Percentiles rank a stretch among this genome's conserved stretches.
These are phyloP conservation scores for Prototheca stagnorum DNA, from an alignment of 163 green algal genomes.

Conservation along the genomic window DNA sequence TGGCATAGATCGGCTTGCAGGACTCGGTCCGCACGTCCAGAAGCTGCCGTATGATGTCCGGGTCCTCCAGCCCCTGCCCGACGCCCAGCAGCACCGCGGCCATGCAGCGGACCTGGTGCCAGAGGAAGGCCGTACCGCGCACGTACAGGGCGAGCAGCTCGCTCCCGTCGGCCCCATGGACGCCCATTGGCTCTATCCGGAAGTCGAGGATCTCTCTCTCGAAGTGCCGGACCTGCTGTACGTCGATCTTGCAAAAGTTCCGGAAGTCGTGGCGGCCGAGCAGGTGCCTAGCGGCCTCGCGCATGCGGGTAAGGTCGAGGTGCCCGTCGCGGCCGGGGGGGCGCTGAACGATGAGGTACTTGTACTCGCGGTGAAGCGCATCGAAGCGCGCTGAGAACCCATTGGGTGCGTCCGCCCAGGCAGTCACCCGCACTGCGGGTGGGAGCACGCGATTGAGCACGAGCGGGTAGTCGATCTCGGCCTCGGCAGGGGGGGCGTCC, in stretches of 20 bases:
- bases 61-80: slow-evolving; percentile 49
- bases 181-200: slow-evolving; percentile 24
- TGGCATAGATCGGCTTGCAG: slow-evolving; percentile 41
- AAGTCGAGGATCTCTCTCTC: slow-evolving; percentile 41
- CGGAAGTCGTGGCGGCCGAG: slow-evolving; percentile 83
- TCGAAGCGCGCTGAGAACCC: slow-evolving; percentile 42
- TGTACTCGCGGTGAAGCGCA: slow-evolving; percentile 53
- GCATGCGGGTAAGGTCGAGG: slow-evolving; percentile 21
- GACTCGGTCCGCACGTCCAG: slow-evolving; percentile 43
- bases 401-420: slow-evolving; percentile 32
- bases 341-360: slow-evolving; percentile 49
- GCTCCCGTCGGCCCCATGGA: slow-evolving; percentile 1
- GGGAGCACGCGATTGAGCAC: slow-evolving; percentile 65
- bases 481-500: slow-evolving; percentile 8
- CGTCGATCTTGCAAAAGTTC: slow-evolving; percentile 78
- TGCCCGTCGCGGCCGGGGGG: not conserved
- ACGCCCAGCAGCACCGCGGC: slow-evolving; percentile 73
- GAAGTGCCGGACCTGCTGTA: slow-evolving; percentile 31
- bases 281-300: slow-evolving; percentile 29
- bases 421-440: slow-evolving; percentile 46
- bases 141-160: slow-evolving; percentile 28
- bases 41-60: slow-evolving; percentile 43
- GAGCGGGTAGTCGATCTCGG: slow-evolving; percentile 65
- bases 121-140: slow-evolving; percentile 71
- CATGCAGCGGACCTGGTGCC: slow-evolving; percentile 88